Conservation (phyloP, 2,329 filamentous ascomycete genomes). For the Nothophoma quercina region DNA sequence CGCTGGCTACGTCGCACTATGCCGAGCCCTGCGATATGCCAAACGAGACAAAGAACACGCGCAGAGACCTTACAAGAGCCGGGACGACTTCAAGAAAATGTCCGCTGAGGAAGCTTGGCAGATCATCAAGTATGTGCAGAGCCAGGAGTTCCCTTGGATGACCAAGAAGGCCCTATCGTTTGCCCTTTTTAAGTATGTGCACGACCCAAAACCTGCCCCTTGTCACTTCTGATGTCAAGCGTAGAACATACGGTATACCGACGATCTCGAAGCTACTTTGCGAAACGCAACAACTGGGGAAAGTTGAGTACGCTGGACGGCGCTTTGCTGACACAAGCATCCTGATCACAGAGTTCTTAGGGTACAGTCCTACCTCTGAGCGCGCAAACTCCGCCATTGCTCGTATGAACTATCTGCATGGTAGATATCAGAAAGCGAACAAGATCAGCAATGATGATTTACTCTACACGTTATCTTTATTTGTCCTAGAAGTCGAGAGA, state of each 20-base stretch:
- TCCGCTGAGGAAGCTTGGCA: slow-evolving; percentile 61
- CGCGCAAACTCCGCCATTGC: slow-evolving; percentile 58
- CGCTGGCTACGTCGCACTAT: slow-evolving; percentile 43
- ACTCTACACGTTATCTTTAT: slow-evolving; percentile 71
- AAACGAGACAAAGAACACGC: slow-evolving; percentile 51
- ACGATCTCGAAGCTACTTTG: slow-evolving; percentile 46
- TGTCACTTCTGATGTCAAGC: background rate
- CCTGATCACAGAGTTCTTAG: slow-evolving; percentile 44
- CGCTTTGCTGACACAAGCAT: slow-evolving; percentile 45
- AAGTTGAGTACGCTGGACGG: slow-evolving; percentile 28
- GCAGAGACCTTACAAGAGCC: slow-evolving; percentile 55
- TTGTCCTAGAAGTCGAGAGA: slow-evolving; percentile 69
- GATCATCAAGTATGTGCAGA: slow-evolving; percentile 56
- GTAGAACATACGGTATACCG: slow-evolving; percentile 48
- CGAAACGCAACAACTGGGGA: slow-evolving; percentile 43
- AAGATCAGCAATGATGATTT: slow-evolving; percentile 69
- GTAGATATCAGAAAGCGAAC: slow-evolving; percentile 62
- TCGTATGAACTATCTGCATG: slow-evolving; percentile 71
- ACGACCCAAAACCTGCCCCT: background rate
- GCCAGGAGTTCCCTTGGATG: slow-evolving; percentile 65
- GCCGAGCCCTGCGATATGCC: slow-evolving; percentile 48
- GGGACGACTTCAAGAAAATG: slow-evolving; percentile 60
- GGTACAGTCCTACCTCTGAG: slow-evolving; percentile 41
- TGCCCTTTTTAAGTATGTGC: slow-evolving; percentile 61
- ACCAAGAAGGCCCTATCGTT: slow-evolving; percentile 63